phyloP scores from a whole-genome alignment of 805 yeast species.

The Hanseniaspora meyeri region DNA sequence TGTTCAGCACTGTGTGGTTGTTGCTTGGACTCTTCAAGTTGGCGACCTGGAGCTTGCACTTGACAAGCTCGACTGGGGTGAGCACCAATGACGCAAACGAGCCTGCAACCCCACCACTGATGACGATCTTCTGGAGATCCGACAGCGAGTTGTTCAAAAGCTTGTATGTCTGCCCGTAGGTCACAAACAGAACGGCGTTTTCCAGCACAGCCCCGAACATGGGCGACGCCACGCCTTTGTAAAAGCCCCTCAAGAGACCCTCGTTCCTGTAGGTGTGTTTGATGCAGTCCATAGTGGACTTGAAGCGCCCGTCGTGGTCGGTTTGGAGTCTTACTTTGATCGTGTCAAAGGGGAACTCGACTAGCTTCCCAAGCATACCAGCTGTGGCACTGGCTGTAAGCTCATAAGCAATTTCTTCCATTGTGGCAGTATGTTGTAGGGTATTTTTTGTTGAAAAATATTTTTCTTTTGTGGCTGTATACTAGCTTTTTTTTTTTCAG shows the following conservation, averaged over 20 bases:
- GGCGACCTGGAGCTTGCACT: slow-evolving; percentile 73
- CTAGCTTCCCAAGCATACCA: slow-evolving; percentile 71
- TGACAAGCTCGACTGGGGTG: slow-evolving; percentile 85
- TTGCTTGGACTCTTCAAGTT: slow-evolving; percentile 21
- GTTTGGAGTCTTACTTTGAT: slow-evolving; percentile 77
- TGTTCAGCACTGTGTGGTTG: slow-evolving; percentile 28
- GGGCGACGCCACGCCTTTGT: slow-evolving; percentile 69
- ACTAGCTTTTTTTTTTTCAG: too few relatives aligned
- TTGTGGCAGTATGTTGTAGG: neutral
- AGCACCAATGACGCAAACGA: slow-evolving; percentile 67
- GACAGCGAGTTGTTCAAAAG: slow-evolving; percentile 13
- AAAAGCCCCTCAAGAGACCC: slow-evolving; percentile 62
- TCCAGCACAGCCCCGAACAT: slow-evolving; percentile 83
- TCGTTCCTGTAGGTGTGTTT: slow-evolving; percentile 48
- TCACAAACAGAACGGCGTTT: slow-evolving; percentile 64
- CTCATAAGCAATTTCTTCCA: slow-evolving; percentile 26
- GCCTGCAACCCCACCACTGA: slow-evolving; percentile 76
- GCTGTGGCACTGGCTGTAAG: slow-evolving; percentile 33
- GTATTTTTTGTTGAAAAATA: too few relatives aligned
- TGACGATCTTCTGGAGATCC: slow-evolving; percentile 30
- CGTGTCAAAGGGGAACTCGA: slow-evolving; percentile 90
- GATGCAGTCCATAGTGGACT: slow-evolving; percentile 57
- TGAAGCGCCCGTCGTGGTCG: slow-evolving; percentile 47
- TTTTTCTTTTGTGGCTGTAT: too few relatives aligned
- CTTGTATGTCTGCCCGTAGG: slow-evolving; percentile 41